These are phyloP conservation scores for Metahyphopichia silvanorum DNA, from an alignment of 805 yeast genomes.

Conservation along the genomic window DNA sequence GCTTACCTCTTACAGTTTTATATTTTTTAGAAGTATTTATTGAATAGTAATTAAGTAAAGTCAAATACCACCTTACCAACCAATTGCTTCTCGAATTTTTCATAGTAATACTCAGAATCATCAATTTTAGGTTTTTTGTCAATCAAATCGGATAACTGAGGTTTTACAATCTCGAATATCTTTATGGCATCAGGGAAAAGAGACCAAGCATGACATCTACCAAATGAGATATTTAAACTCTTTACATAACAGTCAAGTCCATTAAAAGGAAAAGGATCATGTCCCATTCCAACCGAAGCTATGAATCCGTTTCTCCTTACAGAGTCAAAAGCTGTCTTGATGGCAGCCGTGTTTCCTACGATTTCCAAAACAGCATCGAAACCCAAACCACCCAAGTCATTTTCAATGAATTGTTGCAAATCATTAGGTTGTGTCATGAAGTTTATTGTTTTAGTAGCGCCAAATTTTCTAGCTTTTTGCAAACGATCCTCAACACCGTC, in stretches of 20 bases:
- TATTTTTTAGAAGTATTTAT: too few species aligned
- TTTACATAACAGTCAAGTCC: constrained; percentile 59
- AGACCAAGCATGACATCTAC: constrained; percentile 61
- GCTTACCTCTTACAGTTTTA: background rate
- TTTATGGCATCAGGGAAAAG: constrained; percentile 51
- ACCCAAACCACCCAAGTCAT: constrained; percentile 45
- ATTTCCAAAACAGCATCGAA: constrained; percentile 61
- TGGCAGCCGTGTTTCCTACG: constrained; percentile 54
- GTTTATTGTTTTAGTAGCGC: constrained; percentile 48
- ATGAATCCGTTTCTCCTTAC: constrained; percentile 59
- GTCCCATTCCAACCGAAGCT: constrained; percentile 59
- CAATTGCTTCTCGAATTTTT: constrained; percentile 49
- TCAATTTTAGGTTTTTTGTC: constrained; percentile 45
- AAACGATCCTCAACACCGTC: constrained; percentile 49
- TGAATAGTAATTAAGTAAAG: constrained; percentile 5
- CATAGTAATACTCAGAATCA: constrained; percentile 46
- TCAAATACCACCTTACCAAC: constrained; percentile 55
- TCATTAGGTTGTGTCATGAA: constrained; percentile 32
- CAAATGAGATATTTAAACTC: constrained; percentile 55
- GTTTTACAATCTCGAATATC: constrained; percentile 42
- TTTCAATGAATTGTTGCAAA: constrained; percentile 23
- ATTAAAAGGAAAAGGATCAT: constrained; percentile 51
- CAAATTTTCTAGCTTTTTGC: constrained; percentile 41
- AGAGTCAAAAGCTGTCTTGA: constrained; percentile 47
- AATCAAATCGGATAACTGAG: constrained; percentile 48